phyloP scores from a whole-genome alignment of 176 grass and related monocot species.

The Oryza coarctata region DNA sequence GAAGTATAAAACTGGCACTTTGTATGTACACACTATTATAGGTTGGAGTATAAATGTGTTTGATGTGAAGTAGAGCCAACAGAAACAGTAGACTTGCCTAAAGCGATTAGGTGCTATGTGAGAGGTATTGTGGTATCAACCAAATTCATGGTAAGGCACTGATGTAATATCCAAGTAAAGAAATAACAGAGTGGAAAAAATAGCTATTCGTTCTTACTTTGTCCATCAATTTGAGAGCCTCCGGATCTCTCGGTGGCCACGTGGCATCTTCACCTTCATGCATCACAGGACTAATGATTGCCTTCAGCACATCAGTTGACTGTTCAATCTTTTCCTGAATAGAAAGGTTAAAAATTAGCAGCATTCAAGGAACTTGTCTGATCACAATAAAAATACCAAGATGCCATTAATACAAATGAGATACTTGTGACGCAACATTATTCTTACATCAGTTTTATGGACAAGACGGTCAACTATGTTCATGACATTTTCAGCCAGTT shows the following conservation, averaged over 20 bases:
- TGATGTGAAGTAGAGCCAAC: neutral
- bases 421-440: neutral
- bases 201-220: constrained; percentile 39
- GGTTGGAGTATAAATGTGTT: neutral
- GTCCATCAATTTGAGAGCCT: constrained; percentile 72
- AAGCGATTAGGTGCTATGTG: neutral
- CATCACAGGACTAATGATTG: constrained; percentile 73
- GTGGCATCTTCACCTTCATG: constrained; percentile 62
- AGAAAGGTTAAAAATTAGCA: constrained; percentile 32
- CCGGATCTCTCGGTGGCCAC: constrained; percentile 76
- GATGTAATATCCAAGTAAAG: neutral
- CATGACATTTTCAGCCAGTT: constrained; percentile 75
- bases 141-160: neutral
- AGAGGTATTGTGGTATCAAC: neutral
- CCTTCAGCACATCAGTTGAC: constrained; percentile 86
- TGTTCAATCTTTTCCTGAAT: constrained; percentile 87
- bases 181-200: constrained; percentile 2
- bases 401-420: neutral
- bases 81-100: neutral
- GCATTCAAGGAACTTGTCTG: neutral
- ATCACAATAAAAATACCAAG: neutral
- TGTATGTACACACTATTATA: neutral
- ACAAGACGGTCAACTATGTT: constrained; percentile 88
- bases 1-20: neutral
- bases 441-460: constrained; percentile 90